Evolutionary conservation across 352 stramenopile species (phyloP), one percentile per base, ranked within the genome.

Genomic region (Globisporangium emineosum): DNA sequence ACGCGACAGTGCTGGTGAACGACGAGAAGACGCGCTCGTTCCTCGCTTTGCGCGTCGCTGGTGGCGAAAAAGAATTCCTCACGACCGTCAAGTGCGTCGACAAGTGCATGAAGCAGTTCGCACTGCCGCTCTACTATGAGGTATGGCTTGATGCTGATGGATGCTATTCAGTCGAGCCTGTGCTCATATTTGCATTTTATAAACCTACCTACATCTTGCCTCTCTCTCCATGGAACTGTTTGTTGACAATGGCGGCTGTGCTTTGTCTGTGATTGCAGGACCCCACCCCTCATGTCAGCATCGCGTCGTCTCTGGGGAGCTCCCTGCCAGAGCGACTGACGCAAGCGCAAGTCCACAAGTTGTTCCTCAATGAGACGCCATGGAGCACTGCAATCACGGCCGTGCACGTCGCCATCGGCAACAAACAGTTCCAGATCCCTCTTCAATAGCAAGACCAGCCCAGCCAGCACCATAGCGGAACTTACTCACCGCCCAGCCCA

Each of bases 21-120:
- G 86, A 94, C 59, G 82, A 91, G 15, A 77, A 68, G 23, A 90
- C 86, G 54, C 81, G 86, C 9, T 90, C 83, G 23, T 94, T 94
- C 61, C 60, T 91, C 29, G 80, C 84, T 9, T 62, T 93, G 32
- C 69, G 70, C 33, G 71, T 92, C 51, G 62, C 52, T 2, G 54
- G 73, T 55, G 83, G 81, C 30, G 54, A 64, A 25, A 43, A 73
- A 12, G 60, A 78, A 10, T 65, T 87, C 47, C 32, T 71, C 17
- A 64, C 79, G 60, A 68, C 83, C 27, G 40, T 93, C 30, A 68
- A 70, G 21, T 83, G 78, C 32, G 79, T 93, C 30, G 75, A 93
- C 64, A 78, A 77, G 50, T 90, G 79, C 64, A 81, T 93, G 65
- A 57, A 60, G 27, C 69, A 66, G 50, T 83, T 89, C 57, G 43